Evolutionary conservation across 2,329 filamentous ascomycete genomes (phyloP).

Genomic region (Aspergillus tubingensis): DNA sequence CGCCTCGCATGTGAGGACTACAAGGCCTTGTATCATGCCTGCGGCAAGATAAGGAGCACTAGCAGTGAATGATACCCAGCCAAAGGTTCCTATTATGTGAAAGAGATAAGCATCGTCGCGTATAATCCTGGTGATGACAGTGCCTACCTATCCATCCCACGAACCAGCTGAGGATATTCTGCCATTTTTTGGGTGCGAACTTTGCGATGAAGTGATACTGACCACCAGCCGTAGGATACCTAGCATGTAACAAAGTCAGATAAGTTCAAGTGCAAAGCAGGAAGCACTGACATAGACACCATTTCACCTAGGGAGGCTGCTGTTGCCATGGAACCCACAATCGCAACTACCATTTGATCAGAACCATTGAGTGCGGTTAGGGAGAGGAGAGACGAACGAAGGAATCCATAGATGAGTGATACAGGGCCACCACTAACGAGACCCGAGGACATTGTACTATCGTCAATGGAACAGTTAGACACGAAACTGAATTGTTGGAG

Average conservation of each 20-base stretch:
- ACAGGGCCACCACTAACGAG: conserved; percentile 13
- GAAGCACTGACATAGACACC: conserved; percentile 9
- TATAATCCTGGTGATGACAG: not conserved
- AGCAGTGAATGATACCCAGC: conserved; percentile 26
- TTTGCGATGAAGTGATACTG: conserved; percentile 15
- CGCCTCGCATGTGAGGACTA: conserved; percentile 42
- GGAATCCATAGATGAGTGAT: conserved; percentile 10
- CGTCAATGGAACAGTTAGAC: not conserved
- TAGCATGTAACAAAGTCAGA: not conserved
- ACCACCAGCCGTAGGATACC: conserved; percentile 14
- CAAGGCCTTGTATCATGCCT: conserved; percentile 50
- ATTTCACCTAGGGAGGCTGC: conserved; percentile 12
- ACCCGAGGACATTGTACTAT: conserved; percentile 3
- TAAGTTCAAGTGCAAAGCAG: too few species aligned
- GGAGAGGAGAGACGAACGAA: too few species aligned
- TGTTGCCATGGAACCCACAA: conserved; percentile 3
- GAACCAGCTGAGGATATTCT: conserved; percentile 6
- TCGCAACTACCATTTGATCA: conserved; percentile 4
- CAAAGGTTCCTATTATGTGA: conserved; percentile 5
- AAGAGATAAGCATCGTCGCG: not conserved
- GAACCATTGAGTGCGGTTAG: too few species aligned
- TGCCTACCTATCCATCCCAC: conserved; percentile 12
- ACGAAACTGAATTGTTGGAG: not conserved
- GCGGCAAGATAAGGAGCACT: conserved; percentile 47
- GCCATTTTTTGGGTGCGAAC: not conserved